Percentiles rank a stretch among this genome's conserved stretches.
phyloP scores from a whole-genome alignment of 2,329 filamentous ascomycete species.

The Blastomyces parvus region DNA sequence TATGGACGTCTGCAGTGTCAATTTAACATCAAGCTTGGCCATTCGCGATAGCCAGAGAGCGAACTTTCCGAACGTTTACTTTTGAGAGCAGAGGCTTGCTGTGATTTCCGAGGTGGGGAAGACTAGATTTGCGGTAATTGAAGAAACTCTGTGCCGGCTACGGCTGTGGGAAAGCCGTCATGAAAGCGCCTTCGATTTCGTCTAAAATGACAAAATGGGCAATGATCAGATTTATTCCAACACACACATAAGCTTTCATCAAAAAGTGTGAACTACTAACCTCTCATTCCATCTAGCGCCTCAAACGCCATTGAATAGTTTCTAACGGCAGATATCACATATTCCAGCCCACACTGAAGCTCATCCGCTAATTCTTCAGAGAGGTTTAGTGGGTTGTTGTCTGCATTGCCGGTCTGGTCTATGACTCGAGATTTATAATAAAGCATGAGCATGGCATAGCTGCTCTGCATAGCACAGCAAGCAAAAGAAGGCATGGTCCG shows the following conservation, averaged over 20 bases:
- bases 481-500: slow-evolving; percentile 41
- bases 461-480: slow-evolving; percentile 40
- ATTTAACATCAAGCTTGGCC: not conserved
- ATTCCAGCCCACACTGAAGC: slow-evolving; percentile 30
- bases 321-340: slow-evolving; percentile 28
- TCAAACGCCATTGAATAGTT: slow-evolving; percentile 37
- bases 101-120: not conserved
- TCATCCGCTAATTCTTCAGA: slow-evolving; percentile 29
- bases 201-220: slow-evolving; percentile 20
- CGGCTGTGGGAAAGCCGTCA: slow-evolving; percentile 31
- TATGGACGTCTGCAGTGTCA: not conserved
- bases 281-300: slow-evolving; percentile 37
- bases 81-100: not conserved
- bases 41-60: not conserved
- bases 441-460: slow-evolving; percentile 40
- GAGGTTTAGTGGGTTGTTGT: slow-evolving; percentile 16
- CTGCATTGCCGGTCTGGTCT: slow-evolving; percentile 22
- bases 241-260: not conserved
- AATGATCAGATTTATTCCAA: not conserved
- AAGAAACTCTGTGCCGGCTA: slow-evolving; percentile 5
- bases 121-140: not conserved
- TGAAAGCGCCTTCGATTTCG: slow-evolving; percentile 36
- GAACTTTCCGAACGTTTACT: not conserved
- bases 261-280: slow-evolving; percentile 18
- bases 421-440: slow-evolving; percentile 35